Evolutionary conservation across 768 basidiomycete species (phyloP).

Genomic region (Russula sp.): DNA sequence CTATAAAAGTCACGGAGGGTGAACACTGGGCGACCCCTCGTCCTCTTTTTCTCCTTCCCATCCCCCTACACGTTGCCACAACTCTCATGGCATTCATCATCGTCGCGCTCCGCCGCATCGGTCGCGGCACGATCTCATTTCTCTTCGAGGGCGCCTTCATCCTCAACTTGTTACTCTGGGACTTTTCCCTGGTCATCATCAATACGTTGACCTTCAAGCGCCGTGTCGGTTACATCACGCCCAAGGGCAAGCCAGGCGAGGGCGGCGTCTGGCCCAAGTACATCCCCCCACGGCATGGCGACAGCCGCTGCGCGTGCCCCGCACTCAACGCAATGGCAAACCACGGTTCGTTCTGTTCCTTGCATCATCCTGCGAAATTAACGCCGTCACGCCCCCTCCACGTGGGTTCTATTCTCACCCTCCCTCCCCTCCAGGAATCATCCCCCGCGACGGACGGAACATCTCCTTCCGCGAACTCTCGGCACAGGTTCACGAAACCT

Average conservation of each 20-base stretch:
- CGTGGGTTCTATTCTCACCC: too few species aligned
- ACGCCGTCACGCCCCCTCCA: neutral
- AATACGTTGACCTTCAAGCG: constrained; percentile 47
- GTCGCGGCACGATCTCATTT: neutral
- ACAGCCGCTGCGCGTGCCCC: constrained; percentile 69
- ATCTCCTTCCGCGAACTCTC: constrained; percentile 50
- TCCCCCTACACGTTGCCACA: neutral
- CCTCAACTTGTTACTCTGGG: constrained; percentile 39
- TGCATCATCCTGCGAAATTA: too few species aligned
- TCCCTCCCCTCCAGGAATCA: constrained; percentile 29
- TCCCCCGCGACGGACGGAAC: constrained; percentile 59
- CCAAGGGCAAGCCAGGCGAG: constrained; percentile 46
- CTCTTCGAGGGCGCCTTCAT: constrained; percentile 9
- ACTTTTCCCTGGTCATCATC: constrained; percentile 40
- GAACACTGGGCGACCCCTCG: too few species aligned
- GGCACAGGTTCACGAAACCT: constrained; percentile 43
- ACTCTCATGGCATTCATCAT: constrained; percentile 6
- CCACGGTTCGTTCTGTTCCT: constrained; percentile 44
- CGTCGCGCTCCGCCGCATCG: constrained; percentile 16
- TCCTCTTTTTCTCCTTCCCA: neutral
- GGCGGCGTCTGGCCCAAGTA: constrained; percentile 67
- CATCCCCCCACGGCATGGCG: constrained; percentile 46
- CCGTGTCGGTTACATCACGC: constrained; percentile 48
- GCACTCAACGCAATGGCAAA: constrained; percentile 78
- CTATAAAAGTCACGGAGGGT: constrained; percentile 1